Percentiles rank a stretch among this genome's conserved stretches.
These are phyloP conservation scores for Neurospora intermedia DNA, from an alignment of 495 filamentous ascomycete genomes.

Conservation along the genomic window DNA sequence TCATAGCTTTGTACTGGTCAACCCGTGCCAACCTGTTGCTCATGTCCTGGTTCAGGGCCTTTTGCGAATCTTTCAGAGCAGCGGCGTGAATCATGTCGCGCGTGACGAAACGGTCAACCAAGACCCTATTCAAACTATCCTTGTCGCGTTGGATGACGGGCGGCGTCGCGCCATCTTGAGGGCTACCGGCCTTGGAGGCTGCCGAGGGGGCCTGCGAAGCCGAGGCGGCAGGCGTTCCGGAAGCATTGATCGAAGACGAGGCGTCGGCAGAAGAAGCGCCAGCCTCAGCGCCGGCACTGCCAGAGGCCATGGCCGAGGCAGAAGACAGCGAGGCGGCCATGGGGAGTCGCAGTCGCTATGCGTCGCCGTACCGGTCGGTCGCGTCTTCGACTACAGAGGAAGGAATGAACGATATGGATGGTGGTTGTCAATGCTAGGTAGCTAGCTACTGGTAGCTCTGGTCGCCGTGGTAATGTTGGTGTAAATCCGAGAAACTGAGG, in stretches of 20 bases:
- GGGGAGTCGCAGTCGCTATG: neutral
- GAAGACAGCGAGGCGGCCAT: conserved; percentile 24
- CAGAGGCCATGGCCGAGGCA: conserved; percentile 7
- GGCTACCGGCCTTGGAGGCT: conserved; percentile 24
- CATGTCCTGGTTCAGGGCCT: conserved; percentile 28
- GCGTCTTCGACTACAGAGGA: neutral
- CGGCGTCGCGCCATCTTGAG: conserved; percentile 13
- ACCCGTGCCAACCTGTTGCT: conserved; percentile 28
- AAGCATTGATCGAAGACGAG: conserved; percentile 8
- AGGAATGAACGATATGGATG: neutral
- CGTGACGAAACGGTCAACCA: conserved; percentile 66
- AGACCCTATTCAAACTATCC: conserved; percentile 41
- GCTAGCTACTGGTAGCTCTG: neutral
- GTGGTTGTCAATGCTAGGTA: neutral
- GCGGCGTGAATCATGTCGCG: conserved; percentile 64
- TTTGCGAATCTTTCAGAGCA: conserved; percentile 40
- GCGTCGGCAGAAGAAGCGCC: conserved; percentile 3
- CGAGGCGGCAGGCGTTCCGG: conserved; percentile 10
- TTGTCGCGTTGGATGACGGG: conserved; percentile 31
- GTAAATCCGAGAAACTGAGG: neutral
- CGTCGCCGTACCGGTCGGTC: neutral
- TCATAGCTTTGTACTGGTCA: conserved; percentile 40
- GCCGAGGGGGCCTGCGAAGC: conserved; percentile 17
- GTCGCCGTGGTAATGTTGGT: neutral
- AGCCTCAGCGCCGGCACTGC: conserved; percentile 4